Evolutionary conservation across 495 filamentous ascomycete genomes (phyloP).

Genomic region (Aspergillus hancockii): DNA sequence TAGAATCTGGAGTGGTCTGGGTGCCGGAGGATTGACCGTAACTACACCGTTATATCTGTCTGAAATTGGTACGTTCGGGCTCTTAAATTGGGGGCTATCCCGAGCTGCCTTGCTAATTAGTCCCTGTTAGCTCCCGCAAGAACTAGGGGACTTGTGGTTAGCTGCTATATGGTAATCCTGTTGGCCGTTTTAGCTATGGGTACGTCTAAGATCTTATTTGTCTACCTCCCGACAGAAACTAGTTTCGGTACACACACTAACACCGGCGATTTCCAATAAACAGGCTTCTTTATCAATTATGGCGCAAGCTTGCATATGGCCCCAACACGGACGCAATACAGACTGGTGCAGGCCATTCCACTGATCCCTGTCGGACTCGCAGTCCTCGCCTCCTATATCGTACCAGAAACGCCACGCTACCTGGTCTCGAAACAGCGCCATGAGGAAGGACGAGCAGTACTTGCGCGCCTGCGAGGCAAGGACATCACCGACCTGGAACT

Average conservation of each 20-base stretch:
- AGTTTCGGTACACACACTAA: background rate
- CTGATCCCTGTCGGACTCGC: slow-evolving; percentile 42
- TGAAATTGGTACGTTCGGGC: slow-evolving; percentile 39
- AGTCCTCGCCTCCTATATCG: slow-evolving; percentile 36
- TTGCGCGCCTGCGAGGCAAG: slow-evolving; percentile 43
- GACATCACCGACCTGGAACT: slow-evolving; percentile 31
- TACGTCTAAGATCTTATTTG: slow-evolving; percentile 22
- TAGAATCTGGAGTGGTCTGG: slow-evolving; percentile 47
- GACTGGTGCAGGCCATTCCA: slow-evolving; percentile 45
- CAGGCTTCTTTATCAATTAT: slow-evolving; percentile 53
- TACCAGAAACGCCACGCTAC: slow-evolving; percentile 46
- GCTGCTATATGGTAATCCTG: slow-evolving; percentile 52
- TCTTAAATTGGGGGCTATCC: background rate
- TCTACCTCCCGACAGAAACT: background rate
- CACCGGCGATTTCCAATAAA: background rate
- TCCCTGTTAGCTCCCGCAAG: slow-evolving; percentile 37
- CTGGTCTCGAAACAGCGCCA: slow-evolving; percentile 39
- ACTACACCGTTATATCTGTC: slow-evolving; percentile 52
- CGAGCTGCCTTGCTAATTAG: slow-evolving; percentile 3
- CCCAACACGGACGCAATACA: slow-evolving; percentile 41
- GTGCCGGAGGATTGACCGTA: slow-evolving; percentile 51
- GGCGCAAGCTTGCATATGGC: slow-evolving; percentile 43
- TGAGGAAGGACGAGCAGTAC: slow-evolving; percentile 32
- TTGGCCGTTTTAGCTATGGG: slow-evolving; percentile 39
- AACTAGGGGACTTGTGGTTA: slow-evolving; percentile 51